Conservation (phyloP, 345 rosid species). For the Boechera divaricarpa region DNA sequence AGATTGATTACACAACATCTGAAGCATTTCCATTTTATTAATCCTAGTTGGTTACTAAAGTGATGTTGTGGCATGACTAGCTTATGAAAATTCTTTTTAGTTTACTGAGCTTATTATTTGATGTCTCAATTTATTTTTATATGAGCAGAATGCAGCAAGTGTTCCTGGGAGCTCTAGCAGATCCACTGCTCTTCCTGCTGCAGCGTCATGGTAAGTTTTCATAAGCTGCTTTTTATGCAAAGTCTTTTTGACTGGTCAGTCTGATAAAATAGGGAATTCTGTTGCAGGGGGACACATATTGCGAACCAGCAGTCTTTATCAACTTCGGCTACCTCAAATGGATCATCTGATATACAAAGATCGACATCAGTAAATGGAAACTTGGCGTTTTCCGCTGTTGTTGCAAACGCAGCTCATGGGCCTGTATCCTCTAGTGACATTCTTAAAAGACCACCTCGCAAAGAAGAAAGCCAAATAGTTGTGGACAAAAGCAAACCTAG, state of each 20-base stretch:
- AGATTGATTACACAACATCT: conserved; percentile 16
- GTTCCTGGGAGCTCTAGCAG: conserved; percentile 49
- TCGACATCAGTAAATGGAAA: conserved; percentile 49
- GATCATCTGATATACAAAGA: conserved; percentile 55
- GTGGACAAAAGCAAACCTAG: conserved; percentile 47
- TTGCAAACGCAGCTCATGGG: conserved; percentile 50
- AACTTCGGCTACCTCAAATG: conserved; percentile 54
- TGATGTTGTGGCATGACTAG: conserved; percentile 11
- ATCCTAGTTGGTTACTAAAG: conserved; percentile 10
- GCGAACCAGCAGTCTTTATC: conserved; percentile 54
- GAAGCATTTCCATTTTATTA: neutral
- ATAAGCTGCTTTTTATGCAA: neutral
- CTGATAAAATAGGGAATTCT: neutral
- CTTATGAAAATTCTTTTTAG: neutral
- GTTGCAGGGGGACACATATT: conserved; percentile 65
- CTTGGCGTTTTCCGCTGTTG: conserved; percentile 53
- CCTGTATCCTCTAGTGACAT: conserved; percentile 42
- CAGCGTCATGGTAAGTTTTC: conserved; percentile 73
- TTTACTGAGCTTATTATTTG: neutral
- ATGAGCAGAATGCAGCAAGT: conserved; percentile 53
- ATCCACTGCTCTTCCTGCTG: conserved; percentile 71
- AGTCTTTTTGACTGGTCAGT: conserved; percentile 20
- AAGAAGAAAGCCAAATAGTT: conserved; percentile 41
- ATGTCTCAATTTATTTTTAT: conserved; percentile 1
- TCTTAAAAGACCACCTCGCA: conserved; percentile 46